A percentile compares a stretch with the other conserved stretches of the same genome.
Evolutionary conservation across 2,329 filamentous ascomycete species (phyloP).

Genomic region (Aspergillus ibericus): DNA sequence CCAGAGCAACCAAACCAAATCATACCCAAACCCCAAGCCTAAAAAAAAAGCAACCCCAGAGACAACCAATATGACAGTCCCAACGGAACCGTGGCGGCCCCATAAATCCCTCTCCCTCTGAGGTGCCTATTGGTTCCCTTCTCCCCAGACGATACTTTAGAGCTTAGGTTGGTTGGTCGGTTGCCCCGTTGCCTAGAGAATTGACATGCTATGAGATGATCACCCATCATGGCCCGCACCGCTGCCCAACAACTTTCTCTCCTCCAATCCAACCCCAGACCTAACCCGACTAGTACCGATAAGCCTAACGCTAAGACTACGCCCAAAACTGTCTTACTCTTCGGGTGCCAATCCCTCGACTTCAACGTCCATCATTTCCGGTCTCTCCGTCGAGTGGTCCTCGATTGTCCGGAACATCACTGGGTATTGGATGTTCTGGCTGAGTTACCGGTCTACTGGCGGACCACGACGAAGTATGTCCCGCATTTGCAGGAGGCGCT

Average conservation of each 20-base stretch:
- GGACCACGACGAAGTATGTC: constrained; percentile 1
- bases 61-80: too few relatives aligned
- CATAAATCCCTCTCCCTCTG: too few relatives aligned
- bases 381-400: constrained; percentile 11
- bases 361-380: constrained; percentile 16
- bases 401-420: constrained; percentile 11
- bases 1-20: neutral
- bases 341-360: constrained; percentile 21
- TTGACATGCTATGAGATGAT: neutral
- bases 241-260: neutral
- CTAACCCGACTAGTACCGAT: too few relatives aligned
- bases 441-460: constrained; percentile 17
- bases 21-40: too few relatives aligned
- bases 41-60: too few relatives aligned
- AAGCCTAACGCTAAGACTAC: too few relatives aligned
- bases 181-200: too few relatives aligned
- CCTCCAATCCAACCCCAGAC: neutral
- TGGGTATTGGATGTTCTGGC: constrained; percentile 18
- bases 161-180: too few relatives aligned
- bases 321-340: constrained; percentile 13
- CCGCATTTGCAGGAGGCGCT: constrained; percentile 4
- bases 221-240: neutral
- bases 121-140: too few relatives aligned
- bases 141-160: too few relatives aligned
- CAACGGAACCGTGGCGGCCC: too few relatives aligned